Percentiles rank a stretch among this genome's conserved stretches.
Conservation (phyloP, 2,329 filamentous ascomycete species). For the Talaromyces sp. region DNA sequence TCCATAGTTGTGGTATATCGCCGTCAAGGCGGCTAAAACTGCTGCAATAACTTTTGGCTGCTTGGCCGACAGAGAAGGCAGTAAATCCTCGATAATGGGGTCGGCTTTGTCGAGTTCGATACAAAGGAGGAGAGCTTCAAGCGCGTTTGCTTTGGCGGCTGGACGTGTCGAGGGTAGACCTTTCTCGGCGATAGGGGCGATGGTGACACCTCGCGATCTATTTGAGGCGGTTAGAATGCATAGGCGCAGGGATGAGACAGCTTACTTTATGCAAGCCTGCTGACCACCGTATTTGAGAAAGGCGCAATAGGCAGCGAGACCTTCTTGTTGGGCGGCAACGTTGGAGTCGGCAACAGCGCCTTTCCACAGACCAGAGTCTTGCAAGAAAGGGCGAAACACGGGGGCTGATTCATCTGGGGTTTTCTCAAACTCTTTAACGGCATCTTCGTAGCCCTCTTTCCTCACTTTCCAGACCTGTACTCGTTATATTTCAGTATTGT, state of each 20-base stretch:
- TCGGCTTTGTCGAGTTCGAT: constrained; percentile 83
- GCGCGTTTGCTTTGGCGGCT: constrained; percentile 77
- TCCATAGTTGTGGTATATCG: constrained; percentile 89
- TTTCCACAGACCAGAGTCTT: constrained; percentile 85
- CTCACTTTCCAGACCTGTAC: constrained; percentile 89
- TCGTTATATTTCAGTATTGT: constrained; percentile 3
- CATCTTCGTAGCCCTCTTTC: constrained; percentile 92
- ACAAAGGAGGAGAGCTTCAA: constrained; percentile 82
- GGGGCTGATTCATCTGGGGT: constrained; percentile 82
- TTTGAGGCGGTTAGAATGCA: constrained; percentile 11
- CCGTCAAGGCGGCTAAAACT: constrained; percentile 68
- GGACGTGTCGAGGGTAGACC: constrained; percentile 82
- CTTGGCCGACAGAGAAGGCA: constrained; percentile 79
- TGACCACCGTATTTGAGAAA: constrained; percentile 88
- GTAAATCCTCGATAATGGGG: constrained; percentile 82
- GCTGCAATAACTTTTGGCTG: constrained; percentile 82
- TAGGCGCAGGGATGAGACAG: neutral
- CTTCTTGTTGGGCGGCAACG: constrained; percentile 93
- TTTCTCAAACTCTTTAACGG: constrained; percentile 76
- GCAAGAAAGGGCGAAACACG: constrained; percentile 79
- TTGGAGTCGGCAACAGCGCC: constrained; percentile 89
- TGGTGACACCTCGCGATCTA: constrained; percentile 68
- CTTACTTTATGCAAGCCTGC: constrained; percentile 67
- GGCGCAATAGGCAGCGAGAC: constrained; percentile 76
- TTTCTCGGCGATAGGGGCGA: constrained; percentile 83